Evolutionary conservation across 768 basidiomycete genomes (phyloP), one percentile per base, ranked within the genome.

Genomic region (Mycena galopus): DNA sequence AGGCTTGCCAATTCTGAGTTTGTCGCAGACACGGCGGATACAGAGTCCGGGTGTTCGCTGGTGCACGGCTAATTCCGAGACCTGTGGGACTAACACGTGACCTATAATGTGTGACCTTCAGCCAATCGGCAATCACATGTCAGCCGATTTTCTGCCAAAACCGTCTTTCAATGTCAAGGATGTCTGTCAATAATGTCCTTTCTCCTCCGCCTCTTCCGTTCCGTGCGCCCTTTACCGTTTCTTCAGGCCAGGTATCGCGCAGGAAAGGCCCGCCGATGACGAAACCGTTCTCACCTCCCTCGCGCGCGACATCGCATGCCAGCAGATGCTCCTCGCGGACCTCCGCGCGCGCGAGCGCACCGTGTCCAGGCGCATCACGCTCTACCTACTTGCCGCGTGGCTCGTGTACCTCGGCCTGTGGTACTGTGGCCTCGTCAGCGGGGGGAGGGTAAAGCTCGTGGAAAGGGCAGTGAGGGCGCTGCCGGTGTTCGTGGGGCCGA

Each of bases 261-360:
- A 65, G 63, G 63, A 65, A 55, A 65, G 55, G 23, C 44, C 61
- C 3, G 30, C 44, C 16, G 61, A 62, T 71, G 92, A 96, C 84
- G 94, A 95, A 77, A 87, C 91, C 25, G 82, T 94, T 68, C 89
- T 96, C 32, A 87, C 92, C 27, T 81, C 84, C 56, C 86, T 96
- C 64, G 91, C 91, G 10, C 80, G 83, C 27, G 89, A 93, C 77
- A 92, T 96, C 67, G 88, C 91, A 77, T 90, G 92, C 72, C 90
- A 93, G 19, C 92, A 94, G 81, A 86, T 88, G 51, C 87, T 89
- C 69, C 88, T 96, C 21, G 90, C 92, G 2, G 95, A 95, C 78
- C 93, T 97, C 74, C 91, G 94, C n/a, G 82, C 94, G 66, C 90
- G 96, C 51, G 95, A 97, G 81, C 89, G 94, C 33, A 87, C 95